Base-by-base conservation (phyloP, 352 stramenopile species). In the Phytopythium ostracodes region DNA sequence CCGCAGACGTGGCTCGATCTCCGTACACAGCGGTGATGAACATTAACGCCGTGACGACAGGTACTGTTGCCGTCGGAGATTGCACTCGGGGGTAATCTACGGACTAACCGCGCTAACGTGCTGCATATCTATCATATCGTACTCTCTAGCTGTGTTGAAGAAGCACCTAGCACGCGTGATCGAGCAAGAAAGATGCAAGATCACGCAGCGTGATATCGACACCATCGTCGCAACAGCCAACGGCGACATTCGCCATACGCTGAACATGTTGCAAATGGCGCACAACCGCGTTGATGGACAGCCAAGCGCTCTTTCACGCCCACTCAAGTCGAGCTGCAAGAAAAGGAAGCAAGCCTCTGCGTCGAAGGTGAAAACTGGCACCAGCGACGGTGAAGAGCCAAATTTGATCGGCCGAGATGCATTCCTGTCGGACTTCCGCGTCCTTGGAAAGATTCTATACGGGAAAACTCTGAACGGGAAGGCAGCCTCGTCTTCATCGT, bases 391-490 rank as follows among this genome's bases (percentile, higher is more conserved):
- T 9, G 24, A 27, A 8, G 60, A 51, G 22, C 56, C 67, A 10
- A 59, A 14, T n/a, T 1, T 33, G 22, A 27, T 56, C 2, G 65
- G 60, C 49, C 81, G 86, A n/a, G 87, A 96, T 42, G 59, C 71
- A 22, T 96, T 96, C 71, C 66, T 82, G 6, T 94, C 87, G 2
- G 83, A 94, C 55, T 91, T 96, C 17, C 87, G 91, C 50, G 63
- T 94, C 14, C 65, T 94, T 33, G 87, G 84, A 7, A 93, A 93
- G 57, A 59, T 96, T 40, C 53, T 96, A 4, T 81, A 96, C 47
- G 79, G 71, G n/a, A 88, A 88, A 70, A 65, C 66, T 53, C 33
- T 68, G 24, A 67, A 71, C 58, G 77, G 67, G 36, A 76, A 66
- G 33, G 59, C 35, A 59, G 38, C 18, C 17, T 22, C 40, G 1